Evolutionary conservation across 192 early-diverging fungal genomes (phyloP), one percentile per base, ranked within the genome.

Genomic region (Podila epigama): DNA sequence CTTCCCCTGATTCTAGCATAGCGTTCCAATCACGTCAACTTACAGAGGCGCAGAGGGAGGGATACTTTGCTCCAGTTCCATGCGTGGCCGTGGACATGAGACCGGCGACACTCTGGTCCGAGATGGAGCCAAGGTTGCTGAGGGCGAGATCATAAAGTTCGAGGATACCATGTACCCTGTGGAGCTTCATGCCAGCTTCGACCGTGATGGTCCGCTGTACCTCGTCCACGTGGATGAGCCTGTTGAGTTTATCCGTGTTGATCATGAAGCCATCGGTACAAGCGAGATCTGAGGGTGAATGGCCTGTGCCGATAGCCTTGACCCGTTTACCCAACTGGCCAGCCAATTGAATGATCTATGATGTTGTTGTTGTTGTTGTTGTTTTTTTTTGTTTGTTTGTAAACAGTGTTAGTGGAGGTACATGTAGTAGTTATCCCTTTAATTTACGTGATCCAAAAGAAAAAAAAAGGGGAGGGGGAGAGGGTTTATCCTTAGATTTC

Each of bases 261-360:
- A 93, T 82, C 85, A 91, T 87, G 60, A 87, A 85, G 27, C 83
- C 85, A 52, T 83, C 67, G 15, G 88, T 87, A 69, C 87, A 91
- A 1, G 90, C 89, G 13, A 93, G 41, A 58, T 93, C 92, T 1
- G 90, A 93, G 18, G 91, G 90, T 25, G 91, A 93, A 68, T 93
- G 91, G 1, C 90, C 91, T 25, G 88, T 83, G 1, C 92, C 92
- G 35, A 91, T 77, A 3, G 88, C 84, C 65, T 90, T 90, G 66
- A 93, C 79, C 13, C 48, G 40, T 37, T 90, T 82, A 2, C 83
- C 64, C 36, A 81, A 67, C 9, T 63, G 31, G 12, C 66, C 52
- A 2, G 87, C 87, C 0, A 83, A 52, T 13, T 68, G 65, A 27
- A 88, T 39, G 51, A 88, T 85, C 87, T 88, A 71, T 42, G 58